Conservation (phyloP, 148 eudicot species). For the Chenopodium album region DNA sequence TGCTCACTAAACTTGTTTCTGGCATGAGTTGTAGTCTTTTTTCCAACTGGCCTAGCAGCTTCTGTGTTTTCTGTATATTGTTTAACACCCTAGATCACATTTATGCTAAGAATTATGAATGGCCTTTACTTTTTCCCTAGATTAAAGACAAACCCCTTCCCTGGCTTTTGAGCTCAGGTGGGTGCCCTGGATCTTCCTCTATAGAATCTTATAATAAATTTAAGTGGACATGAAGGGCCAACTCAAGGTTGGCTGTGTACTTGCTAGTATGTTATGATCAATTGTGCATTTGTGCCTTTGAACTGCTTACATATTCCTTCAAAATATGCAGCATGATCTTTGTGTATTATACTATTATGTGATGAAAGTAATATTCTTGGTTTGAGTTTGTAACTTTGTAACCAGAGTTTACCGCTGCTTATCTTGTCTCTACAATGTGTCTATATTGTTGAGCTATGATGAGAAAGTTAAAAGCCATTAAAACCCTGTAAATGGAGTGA, state of each 20-base stretch:
- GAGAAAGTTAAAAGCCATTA: no score
- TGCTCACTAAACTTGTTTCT: constrained; percentile 5
- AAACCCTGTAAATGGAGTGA: neutral
- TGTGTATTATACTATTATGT: neutral
- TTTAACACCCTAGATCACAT: neutral
- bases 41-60: neutral
- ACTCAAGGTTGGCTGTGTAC: neutral
- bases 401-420: neutral
- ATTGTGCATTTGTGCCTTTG: no score
- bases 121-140: neutral
- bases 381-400: neutral
- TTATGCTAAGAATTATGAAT: neutral
- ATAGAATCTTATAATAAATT: no score
- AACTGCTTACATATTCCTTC: neutral
- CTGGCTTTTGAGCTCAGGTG: neutral
- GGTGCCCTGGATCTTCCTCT: neutral
- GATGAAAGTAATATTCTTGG: neutral
- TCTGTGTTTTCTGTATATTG: neutral
- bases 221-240: neutral
- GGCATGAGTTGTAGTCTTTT: neutral
- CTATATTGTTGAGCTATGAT: neutral
- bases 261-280: no score
- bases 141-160: neutral
- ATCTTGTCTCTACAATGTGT: neutral
- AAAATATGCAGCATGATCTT: neutral